These are phyloP conservation scores for Moelleriella libera DNA, from an alignment of 2,329 filamentous ascomycete genomes.

Conservation along the genomic window DNA sequence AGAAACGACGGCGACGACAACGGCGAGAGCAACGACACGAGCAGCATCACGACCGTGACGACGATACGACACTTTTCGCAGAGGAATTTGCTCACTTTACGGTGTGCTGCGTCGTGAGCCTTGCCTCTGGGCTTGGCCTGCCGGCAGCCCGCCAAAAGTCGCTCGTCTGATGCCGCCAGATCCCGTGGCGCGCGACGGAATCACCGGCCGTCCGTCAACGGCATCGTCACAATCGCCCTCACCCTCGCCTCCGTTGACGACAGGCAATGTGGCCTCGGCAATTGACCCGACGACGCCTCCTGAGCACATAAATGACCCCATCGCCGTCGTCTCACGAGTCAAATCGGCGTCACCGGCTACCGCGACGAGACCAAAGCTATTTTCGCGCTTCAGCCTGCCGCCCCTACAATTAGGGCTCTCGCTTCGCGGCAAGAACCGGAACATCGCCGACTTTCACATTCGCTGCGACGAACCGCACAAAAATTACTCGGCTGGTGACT, in stretches of 20 bases:
- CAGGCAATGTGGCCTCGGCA: no score
- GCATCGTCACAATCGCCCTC: slow-evolving; percentile 7
- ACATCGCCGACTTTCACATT: slow-evolving; percentile 67
- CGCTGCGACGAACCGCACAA: slow-evolving; percentile 64
- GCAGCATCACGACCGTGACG: no score
- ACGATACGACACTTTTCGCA: background rate
- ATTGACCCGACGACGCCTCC: background rate
- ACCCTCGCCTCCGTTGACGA: slow-evolving; percentile 6
- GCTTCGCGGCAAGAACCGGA: slow-evolving; percentile 40
- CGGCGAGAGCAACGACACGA: no score
- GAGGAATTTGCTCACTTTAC: background rate
- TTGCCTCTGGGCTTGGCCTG: slow-evolving; percentile 4
- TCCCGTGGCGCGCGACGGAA: slow-evolving; percentile 6
- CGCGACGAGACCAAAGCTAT: slow-evolving; percentile 21
- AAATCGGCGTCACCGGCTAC: slow-evolving; percentile 6
- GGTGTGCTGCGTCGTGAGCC: slow-evolving; percentile 2
- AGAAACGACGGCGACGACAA: no score
- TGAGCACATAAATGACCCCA: background rate
- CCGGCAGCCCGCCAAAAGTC: slow-evolving; percentile 2
- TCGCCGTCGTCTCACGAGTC: slow-evolving; percentile 2
- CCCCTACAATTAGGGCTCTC: slow-evolving; percentile 28
- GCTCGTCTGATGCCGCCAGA: slow-evolving; percentile 10
- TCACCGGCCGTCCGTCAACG: slow-evolving; percentile 6
- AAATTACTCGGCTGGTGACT: slow-evolving; percentile 61
- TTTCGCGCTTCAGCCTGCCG: slow-evolving; percentile 34